These are phyloP conservation scores for Microdochium nivale DNA, from an alignment of 2,329 filamentous ascomycete genomes.

Conservation along the genomic window DNA sequence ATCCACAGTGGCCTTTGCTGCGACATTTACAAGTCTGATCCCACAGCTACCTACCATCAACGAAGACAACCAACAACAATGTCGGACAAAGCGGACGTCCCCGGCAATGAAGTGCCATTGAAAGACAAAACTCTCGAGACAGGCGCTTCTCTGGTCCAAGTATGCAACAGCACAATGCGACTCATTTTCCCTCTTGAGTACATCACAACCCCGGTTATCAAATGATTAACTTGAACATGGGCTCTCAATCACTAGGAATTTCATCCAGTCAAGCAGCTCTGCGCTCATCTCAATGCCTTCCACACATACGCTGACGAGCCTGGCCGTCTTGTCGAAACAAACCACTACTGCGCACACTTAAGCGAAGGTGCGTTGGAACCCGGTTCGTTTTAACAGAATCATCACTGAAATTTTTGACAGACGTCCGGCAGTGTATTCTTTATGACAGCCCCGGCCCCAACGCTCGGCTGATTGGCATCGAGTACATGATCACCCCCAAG, in stretches of 20 bases:
- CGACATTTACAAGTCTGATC: not conserved
- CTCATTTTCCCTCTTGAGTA: not conserved
- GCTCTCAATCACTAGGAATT: constrained; percentile 42
- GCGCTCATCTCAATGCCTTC: constrained; percentile 80
- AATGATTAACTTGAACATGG: not conserved
- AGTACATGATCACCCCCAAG: constrained; percentile 74
- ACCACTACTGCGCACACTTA: constrained; percentile 78
- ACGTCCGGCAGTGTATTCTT: constrained; percentile 76
- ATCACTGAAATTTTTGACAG: constrained; percentile 23
- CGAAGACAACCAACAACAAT: constrained; percentile 2
- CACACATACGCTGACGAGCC: constrained; percentile 73
- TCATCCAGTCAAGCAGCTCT: constrained; percentile 63
- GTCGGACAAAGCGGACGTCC: constrained; percentile 13
- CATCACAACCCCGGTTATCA: not conserved
- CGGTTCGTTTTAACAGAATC: constrained; percentile 1
- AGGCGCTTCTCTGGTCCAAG: constrained; percentile 51
- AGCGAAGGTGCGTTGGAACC: constrained; percentile 43
- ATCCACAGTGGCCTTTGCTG: too few relatives aligned
- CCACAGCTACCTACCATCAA: not conserved
- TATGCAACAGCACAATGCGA: constrained; percentile 10
- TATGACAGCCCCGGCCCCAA: constrained; percentile 63
- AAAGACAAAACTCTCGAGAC: constrained; percentile 53
- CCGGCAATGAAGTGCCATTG: constrained; percentile 40
- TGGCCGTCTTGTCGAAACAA: constrained; percentile 61
- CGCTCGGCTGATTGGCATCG: constrained; percentile 72